phyloP scores from a whole-genome alignment of 2,329 filamentous ascomycete species.

The Venturia asperata region DNA sequence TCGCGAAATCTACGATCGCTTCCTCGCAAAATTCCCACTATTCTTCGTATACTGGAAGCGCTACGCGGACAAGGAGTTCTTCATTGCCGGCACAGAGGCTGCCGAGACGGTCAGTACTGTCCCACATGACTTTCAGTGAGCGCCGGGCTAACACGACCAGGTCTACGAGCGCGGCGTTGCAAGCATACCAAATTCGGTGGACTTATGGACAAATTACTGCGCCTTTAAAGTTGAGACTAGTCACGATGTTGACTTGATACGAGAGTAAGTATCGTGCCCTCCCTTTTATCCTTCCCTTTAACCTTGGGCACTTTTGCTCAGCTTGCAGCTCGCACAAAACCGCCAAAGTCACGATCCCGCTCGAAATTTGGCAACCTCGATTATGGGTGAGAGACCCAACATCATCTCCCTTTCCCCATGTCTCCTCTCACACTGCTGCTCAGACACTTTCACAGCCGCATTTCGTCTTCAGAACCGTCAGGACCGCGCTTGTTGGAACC shows the following conservation, averaged over 20 bases:
- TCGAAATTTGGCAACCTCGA: conserved; percentile 2
- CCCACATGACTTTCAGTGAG: conserved; percentile 14
- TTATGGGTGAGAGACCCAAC: conserved; percentile 15
- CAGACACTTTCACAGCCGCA: conserved; percentile 13
- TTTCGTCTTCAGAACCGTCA: conserved; percentile 12
- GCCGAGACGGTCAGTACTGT: conserved; percentile 73
- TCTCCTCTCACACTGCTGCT: conserved; percentile 17
- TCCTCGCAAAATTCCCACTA: conserved; percentile 88
- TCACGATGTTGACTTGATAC: conserved; percentile 87
- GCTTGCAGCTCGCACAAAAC: conserved; percentile 12
- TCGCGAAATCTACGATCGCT: conserved; percentile 82
- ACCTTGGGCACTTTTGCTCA: background rate
- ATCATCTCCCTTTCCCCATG: conserved; percentile 1
- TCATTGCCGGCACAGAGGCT: conserved; percentile 91
- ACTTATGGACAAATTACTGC: conserved; percentile 96
- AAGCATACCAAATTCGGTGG: conserved; percentile 86
- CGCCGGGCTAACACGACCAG: conserved; percentile 41
- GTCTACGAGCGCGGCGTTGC: conserved; percentile 93
- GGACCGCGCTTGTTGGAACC: conserved; percentile 11
- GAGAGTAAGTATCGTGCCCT: conserved; percentile 83
- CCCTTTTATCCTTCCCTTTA: conserved; percentile 8
- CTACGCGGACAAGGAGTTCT: conserved; percentile 96
- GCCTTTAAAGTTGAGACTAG: conserved; percentile 96
- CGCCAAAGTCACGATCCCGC: background rate
- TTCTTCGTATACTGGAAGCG: conserved; percentile 99